phyloP scores from a whole-genome alignment of 2,329 filamentous ascomycete species.

The Calycina marina region DNA sequence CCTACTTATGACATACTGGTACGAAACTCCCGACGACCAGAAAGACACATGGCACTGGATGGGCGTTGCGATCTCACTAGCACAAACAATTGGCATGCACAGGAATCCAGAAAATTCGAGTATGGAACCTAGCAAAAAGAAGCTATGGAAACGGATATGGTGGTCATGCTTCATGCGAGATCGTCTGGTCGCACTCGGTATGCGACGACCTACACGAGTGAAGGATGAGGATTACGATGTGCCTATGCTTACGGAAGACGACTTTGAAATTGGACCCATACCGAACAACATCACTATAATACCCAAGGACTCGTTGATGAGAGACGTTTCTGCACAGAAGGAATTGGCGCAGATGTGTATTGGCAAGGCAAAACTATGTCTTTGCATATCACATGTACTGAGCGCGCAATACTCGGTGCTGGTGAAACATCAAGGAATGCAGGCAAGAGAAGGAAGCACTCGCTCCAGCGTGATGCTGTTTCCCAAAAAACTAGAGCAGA shows the following conservation, averaged over 20 bases:
- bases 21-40: slow-evolving; percentile 90
- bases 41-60: slow-evolving; percentile 99
- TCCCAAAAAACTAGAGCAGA: slow-evolving; percentile 73
- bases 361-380: slow-evolving; percentile 76
- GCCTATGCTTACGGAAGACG: slow-evolving; percentile 69
- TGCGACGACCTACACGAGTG: slow-evolving; percentile 83
- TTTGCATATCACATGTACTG: slow-evolving; percentile 80
- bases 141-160: slow-evolving; percentile 90
- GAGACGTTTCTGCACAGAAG: slow-evolving; percentile 58
- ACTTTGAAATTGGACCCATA: slow-evolving; percentile 66
- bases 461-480: slow-evolving; percentile 72
- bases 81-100: slow-evolving; percentile 86
- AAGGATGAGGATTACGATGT: slow-evolving; percentile 91
- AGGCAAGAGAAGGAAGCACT: slow-evolving; percentile 57
- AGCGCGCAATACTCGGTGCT: slow-evolving; percentile 86
- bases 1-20: slow-evolving; percentile 92
- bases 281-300: slow-evolving; percentile 55
- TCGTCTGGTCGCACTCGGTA: slow-evolving; percentile 79
- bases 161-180: slow-evolving; percentile 97
- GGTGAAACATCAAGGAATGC: slow-evolving; percentile 67
- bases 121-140: slow-evolving; percentile 60
- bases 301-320: slow-evolving; percentile 48
- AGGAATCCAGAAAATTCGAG: slow-evolving; percentile 68
- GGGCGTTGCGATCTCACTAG: slow-evolving; percentile 85
- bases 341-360: slow-evolving; percentile 81